These are phyloP conservation scores for barrel medic (Medicago truncatula) DNA, from an alignment of 306 rosid species.

Conservation along the genomic window MtrunA17r5.0-ANR NC_053044.1:657501-658000, in stretches of 20 bases:
- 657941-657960: no score
- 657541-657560: constrained; percentile 67
- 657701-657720: not conserved
- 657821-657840: not conserved
- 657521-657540: constrained; percentile 71
- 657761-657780: no score
- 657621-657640: not conserved
- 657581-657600: not conserved
- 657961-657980: not conserved
- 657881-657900: not conserved
- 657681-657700: no score
- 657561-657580: constrained; percentile 63
- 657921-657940: no score
- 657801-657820: not conserved
- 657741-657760: no score
- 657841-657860: not conserved
- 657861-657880: not conserved
- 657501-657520: constrained; percentile 63
- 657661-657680: not conserved
- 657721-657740: no score
- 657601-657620: not conserved
- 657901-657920: no score
- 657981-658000: not conserved
- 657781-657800: no score
- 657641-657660: not conserved